A percentile compares a stretch with the other conserved stretches of the same genome.
These are phyloP conservation scores for Quercus tomentella DNA, from an alignment of 331 rosid genomes.

Conservation along the genomic window DNA sequence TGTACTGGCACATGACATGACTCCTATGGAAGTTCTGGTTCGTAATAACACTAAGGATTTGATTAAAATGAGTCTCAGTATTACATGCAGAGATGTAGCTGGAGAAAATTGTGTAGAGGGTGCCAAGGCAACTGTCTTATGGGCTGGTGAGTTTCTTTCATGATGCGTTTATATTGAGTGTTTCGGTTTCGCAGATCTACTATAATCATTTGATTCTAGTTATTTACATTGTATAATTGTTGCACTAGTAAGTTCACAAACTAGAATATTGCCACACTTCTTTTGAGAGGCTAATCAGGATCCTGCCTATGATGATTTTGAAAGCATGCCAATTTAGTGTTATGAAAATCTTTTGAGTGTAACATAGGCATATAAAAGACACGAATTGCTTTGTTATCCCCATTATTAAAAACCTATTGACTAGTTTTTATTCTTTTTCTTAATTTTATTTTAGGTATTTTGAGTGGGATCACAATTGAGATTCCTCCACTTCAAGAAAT, in stretches of 20 bases:
- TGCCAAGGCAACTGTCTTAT: constrained; percentile 80
- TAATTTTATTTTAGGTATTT: constrained; percentile 52
- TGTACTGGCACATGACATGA: constrained; percentile 77
- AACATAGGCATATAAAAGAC: neutral
- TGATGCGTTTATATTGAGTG: neutral
- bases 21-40: constrained; percentile 83
- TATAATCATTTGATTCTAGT: neutral
- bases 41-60: constrained; percentile 92
- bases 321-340: neutral
- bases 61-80: constrained; percentile 77
- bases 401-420: neutral
- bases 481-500: constrained; percentile 77
- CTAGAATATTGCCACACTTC: neutral
- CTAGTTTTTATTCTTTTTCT: neutral
- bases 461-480: constrained; percentile 71
- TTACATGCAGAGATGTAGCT: constrained; percentile 92
- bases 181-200: neutral
- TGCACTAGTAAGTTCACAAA: neutral
- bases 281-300: neutral
- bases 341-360: neutral
- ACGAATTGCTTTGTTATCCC: neutral
- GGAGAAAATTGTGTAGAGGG: constrained; percentile 89
- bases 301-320: neutral
- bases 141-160: constrained; percentile 61
- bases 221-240: too few species aligned